Evolutionary conservation across 2,329 filamentous ascomycete genomes (phyloP).

Genomic region (Xenosphaeropsis pyriputrescens): DNA sequence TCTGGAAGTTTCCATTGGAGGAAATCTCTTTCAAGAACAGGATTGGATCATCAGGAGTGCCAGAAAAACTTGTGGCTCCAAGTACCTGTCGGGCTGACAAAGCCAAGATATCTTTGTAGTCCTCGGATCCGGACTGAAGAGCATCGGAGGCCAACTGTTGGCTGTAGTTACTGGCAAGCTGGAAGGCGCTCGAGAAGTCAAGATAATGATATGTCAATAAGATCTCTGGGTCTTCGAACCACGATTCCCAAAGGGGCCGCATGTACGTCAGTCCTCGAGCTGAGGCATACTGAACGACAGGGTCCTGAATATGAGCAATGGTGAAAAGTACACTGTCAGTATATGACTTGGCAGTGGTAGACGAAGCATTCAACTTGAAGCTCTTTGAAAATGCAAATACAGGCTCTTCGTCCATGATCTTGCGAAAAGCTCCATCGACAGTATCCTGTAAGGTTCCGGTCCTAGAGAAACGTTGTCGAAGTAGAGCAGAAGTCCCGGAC

Average conservation of each 20-base stretch:
- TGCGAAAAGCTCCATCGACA: conserved; percentile 51
- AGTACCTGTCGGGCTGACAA: conserved; percentile 69
- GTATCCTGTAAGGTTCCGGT: conserved; percentile 51
- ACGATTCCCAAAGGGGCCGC: conserved; percentile 67
- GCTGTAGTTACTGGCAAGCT: conserved; percentile 60
- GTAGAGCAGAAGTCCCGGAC: conserved; percentile 47
- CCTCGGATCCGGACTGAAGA: conserved; percentile 55
- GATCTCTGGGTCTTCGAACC: conserved; percentile 47
- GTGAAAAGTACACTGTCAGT: conserved; percentile 55
- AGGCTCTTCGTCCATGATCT: conserved; percentile 64
- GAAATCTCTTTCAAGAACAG: conserved; percentile 79
- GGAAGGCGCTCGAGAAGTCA: conserved; percentile 50
- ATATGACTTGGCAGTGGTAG: conserved; percentile 11
- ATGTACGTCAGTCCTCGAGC: conserved; percentile 63
- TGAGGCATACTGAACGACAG: conserved; percentile 66
- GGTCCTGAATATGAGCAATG: conserved; percentile 62
- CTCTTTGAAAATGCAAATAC: conserved; percentile 66
- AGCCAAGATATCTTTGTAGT: conserved; percentile 65
- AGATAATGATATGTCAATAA: conserved; percentile 63
- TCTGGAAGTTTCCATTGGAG: conserved; percentile 74
- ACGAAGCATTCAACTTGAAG: conserved; percentile 32
- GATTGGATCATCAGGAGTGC: conserved; percentile 56
- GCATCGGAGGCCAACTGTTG: conserved; percentile 56
- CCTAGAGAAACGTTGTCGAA: conserved; percentile 56
- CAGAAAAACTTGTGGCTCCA: conserved; percentile 62